phyloP scores from a whole-genome alignment of 1,284 basidiomycete genomes.

The Sanguinoderma infundibulare region DNA sequence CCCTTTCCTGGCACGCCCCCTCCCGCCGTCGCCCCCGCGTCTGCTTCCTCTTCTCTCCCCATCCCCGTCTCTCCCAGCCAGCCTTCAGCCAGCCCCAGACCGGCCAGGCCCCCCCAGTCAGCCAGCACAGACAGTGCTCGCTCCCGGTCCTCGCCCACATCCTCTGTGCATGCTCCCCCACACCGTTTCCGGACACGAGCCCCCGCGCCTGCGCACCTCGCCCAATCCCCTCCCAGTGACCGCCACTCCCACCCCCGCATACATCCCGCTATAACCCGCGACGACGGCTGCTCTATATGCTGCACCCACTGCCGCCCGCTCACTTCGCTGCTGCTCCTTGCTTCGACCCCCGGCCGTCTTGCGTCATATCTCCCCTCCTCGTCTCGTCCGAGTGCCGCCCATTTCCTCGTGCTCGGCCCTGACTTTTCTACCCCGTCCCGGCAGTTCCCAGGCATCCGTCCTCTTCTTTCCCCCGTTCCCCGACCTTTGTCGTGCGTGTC shows the following conservation, averaged over 20 bases:
- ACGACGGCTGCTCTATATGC: slow-evolving; percentile 27
- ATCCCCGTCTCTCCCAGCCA: not conserved
- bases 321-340: slow-evolving; percentile 22
- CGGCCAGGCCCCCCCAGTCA: slow-evolving; percentile 3
- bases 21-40: slow-evolving; percentile 12
- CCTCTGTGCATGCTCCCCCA: slow-evolving; percentile 14
- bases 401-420: slow-evolving; percentile 27
- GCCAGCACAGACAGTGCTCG: slow-evolving; percentile 1
- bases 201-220: slow-evolving; percentile 9
- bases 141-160: not conserved
- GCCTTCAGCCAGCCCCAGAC: not conserved
- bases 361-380: slow-evolving; percentile 30
- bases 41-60: slow-evolving; percentile 17
- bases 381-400: slow-evolving; percentile 19
- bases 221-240: slow-evolving; percentile 40
- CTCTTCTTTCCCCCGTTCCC: slow-evolving; percentile 15
- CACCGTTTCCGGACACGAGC: slow-evolving; percentile 13
- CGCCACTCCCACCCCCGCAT: slow-evolving; percentile 38
- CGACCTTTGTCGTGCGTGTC: slow-evolving; percentile 1
- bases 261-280: slow-evolving; percentile 13
- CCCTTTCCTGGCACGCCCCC: slow-evolving; percentile 3
- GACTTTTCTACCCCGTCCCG: slow-evolving; percentile 14
- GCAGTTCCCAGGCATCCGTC: slow-evolving; percentile 18
- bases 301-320: slow-evolving; percentile 19
- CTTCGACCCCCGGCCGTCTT: slow-evolving; percentile 23